Evolutionary conservation across 192 early-diverging fungal genomes (phyloP).

Genomic region (Mycoemilia scoparia): DNA sequence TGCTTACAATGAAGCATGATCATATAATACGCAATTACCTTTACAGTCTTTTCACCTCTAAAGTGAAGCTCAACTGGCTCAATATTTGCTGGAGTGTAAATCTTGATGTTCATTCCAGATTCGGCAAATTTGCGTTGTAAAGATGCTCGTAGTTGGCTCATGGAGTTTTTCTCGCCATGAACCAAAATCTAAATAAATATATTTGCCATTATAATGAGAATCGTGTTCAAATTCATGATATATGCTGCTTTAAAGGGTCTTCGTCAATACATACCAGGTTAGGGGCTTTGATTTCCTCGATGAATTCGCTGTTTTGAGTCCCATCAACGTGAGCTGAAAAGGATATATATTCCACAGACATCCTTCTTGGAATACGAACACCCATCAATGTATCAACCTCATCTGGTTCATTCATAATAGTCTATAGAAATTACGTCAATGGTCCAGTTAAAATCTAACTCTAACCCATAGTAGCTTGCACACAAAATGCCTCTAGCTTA

Average conservation of each 20-base stretch:
- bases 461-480: not conserved
- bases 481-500: too few species aligned
- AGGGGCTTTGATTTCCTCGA: conserved; percentile 81
- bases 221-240: not conserved
- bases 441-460: too few species aligned
- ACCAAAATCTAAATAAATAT: too few species aligned
- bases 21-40: conserved; percentile 28
- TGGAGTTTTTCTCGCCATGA: conserved; percentile 88
- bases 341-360: conserved; percentile 84
- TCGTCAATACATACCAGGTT: conserved; percentile 70
- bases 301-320: conserved; percentile 88
- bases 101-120: conserved; percentile 54
- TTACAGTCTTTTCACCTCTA: conserved; percentile 86
- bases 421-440: too few species aligned
- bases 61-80: conserved; percentile 82
- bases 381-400: conserved; percentile 70
- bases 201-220: conserved; percentile 1
- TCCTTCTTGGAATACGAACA: conserved; percentile 53
- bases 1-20: too few species aligned
- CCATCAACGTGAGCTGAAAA: conserved; percentile 98
- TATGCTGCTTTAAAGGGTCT: not conserved
- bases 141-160: conserved; percentile 76
- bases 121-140: conserved; percentile 67
- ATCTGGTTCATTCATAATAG: conserved; percentile 67
- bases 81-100: conserved; percentile 78